These are phyloP conservation scores for Panus rudis DNA, from an alignment of 768 basidiomycete species.

Conservation along the genomic window DNA sequence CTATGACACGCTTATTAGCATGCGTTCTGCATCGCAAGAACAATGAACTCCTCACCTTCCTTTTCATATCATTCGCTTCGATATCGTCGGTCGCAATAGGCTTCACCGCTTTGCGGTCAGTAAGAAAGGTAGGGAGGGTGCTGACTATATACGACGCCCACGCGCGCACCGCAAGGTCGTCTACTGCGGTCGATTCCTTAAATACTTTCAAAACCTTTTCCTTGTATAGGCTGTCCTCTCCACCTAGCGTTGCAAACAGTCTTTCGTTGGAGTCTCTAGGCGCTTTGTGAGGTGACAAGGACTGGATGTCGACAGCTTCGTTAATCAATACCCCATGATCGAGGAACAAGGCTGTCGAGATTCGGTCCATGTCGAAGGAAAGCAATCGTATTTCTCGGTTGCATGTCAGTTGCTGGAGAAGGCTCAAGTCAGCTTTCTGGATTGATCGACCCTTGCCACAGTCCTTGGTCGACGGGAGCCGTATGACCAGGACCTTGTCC, in stretches of 20 bases:
- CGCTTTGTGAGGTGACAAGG: slow-evolving; percentile 26
- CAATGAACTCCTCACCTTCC: too few relatives aligned
- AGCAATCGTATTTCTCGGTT: neutral
- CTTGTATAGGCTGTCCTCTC: slow-evolving; percentile 23
- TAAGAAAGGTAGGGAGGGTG: neutral
- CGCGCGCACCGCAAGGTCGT: slow-evolving; percentile 6
- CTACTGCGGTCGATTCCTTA: too few relatives aligned
- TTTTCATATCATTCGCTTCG: too few relatives aligned
- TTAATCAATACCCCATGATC: slow-evolving; percentile 32
- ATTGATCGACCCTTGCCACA: neutral
- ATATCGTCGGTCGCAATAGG: too few relatives aligned
- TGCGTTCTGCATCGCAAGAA: too few relatives aligned
- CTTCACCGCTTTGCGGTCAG: too few relatives aligned
- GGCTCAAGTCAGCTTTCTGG: neutral
- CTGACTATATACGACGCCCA: slow-evolving; percentile 14
- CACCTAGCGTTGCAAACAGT: slow-evolving; percentile 33
- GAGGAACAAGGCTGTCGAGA: slow-evolving; percentile 32
- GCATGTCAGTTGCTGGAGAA: neutral
- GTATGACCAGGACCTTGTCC: neutral
- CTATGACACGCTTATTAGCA: too few relatives aligned
- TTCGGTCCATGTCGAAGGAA: slow-evolving; percentile 38
- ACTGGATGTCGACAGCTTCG: slow-evolving; percentile 34
- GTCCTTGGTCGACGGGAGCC: neutral
- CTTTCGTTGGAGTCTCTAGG: slow-evolving; percentile 24
- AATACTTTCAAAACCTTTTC: slow-evolving; percentile 15